Percentiles rank a stretch among this genome's conserved stretches.
Evolutionary conservation across 257 asterid genomes (phyloP).

Genomic region (Gardenia jasminoides): DNA sequence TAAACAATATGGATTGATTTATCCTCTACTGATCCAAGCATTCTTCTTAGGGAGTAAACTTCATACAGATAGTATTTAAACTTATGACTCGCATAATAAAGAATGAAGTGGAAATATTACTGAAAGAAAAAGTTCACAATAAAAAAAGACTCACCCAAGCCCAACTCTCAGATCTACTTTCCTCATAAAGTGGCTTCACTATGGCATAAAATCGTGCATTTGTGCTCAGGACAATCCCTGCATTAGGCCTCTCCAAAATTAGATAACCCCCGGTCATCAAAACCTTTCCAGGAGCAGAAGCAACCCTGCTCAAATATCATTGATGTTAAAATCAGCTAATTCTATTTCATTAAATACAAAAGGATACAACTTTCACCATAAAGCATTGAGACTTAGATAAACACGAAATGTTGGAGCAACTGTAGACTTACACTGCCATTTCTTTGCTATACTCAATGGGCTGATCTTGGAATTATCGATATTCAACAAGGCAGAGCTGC

Average conservation of each 20-base stretch:
- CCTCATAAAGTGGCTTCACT: conserved; percentile 74
- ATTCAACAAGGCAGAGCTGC: not conserved
- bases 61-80: not conserved
- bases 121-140: conserved; percentile 2
- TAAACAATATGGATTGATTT: not conserved
- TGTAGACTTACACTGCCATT: conserved; percentile 26
- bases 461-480: not conserved
- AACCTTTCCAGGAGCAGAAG: conserved; percentile 99
- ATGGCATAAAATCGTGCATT: conserved; percentile 94
- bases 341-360: not conserved
- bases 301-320: conserved; percentile 54
- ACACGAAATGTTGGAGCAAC: not conserved
- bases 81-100: not conserved
- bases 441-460: not conserved
- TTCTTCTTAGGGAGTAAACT: not conserved
- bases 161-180: conserved; percentile 69
- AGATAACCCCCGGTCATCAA: conserved; percentile 98
- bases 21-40: not conserved
- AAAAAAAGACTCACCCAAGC: conserved; percentile 64
- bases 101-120: not conserved
- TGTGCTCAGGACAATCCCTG: conserved; percentile 94
- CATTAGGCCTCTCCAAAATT: conserved; percentile 92
- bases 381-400: not conserved
- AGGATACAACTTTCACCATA: not conserved
- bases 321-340: conserved; percentile 24